A percentile compares a stretch with the other conserved stretches of the same genome.
These are phyloP conservation scores for Amaranthus palmeri DNA, from an alignment of 148 eudicot species.

Conservation along the genomic window DNA sequence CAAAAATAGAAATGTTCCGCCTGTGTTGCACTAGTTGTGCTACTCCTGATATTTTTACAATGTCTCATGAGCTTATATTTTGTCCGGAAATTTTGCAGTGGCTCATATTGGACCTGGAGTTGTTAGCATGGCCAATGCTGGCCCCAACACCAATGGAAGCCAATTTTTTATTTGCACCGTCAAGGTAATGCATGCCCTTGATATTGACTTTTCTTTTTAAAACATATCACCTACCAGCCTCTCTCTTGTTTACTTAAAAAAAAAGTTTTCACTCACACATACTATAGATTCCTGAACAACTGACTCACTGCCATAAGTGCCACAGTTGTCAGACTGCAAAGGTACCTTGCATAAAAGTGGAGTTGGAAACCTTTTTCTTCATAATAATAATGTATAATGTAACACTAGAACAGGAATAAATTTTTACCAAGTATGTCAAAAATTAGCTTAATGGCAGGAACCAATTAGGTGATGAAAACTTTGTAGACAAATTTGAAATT, in stretches of 20 bases:
- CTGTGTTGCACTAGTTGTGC: neutral
- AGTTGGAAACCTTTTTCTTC: no score
- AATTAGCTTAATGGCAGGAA: no score
- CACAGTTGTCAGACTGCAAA: no score
- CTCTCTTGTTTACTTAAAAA: neutral
- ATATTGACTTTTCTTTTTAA: neutral
- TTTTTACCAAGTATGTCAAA: no score
- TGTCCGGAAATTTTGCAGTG: constrained; percentile 38
- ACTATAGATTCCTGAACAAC: neutral
- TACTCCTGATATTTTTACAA: neutral
- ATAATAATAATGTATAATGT: no score
- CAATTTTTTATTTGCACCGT: constrained; percentile 96
- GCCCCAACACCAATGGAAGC: constrained; percentile 94
- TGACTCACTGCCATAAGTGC: neutral
- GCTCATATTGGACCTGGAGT: constrained; percentile 82
- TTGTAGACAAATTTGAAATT: no score
- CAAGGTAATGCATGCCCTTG: constrained; percentile 49
- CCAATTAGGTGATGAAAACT: no score
- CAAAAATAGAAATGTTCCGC: neutral
- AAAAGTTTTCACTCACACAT: neutral
- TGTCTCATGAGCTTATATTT: neutral
- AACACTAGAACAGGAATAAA: no score
- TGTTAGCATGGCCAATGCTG: constrained; percentile 98
- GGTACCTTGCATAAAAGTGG: no score
- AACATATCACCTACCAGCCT: neutral